phyloP scores from a whole-genome alignment of 2,329 filamentous ascomycete species.

The Scorias spongiosa region DNA sequence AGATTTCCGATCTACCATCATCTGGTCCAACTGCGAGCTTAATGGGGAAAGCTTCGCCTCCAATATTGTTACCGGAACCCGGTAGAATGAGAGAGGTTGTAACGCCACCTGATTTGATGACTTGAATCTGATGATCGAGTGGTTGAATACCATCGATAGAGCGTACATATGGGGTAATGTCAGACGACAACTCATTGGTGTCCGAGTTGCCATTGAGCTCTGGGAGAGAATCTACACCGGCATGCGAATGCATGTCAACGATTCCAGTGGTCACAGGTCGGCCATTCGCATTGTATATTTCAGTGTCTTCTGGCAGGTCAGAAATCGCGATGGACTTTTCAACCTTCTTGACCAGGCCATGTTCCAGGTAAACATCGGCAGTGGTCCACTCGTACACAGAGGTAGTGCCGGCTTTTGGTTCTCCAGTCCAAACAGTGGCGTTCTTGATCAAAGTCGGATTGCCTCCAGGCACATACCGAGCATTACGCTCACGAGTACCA shows the following conservation, averaged over 20 bases:
- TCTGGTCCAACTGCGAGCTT: slow-evolving; percentile 49
- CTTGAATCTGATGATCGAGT: slow-evolving; percentile 47
- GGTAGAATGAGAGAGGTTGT: slow-evolving; percentile 53
- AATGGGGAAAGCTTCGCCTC: slow-evolving; percentile 53
- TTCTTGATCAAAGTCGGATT: slow-evolving; percentile 50
- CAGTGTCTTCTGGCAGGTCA: slow-evolving; percentile 31
- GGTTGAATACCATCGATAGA: slow-evolving; percentile 51
- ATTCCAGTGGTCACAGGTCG: slow-evolving; percentile 50
- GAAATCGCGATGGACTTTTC: slow-evolving; percentile 27
- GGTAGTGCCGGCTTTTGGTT: slow-evolving; percentile 39
- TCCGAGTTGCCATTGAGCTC: slow-evolving; percentile 40
- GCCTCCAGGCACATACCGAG: slow-evolving; percentile 43
- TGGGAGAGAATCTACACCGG: slow-evolving; percentile 45
- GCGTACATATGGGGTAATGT: slow-evolving; percentile 53
- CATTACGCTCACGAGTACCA: slow-evolving; percentile 42
- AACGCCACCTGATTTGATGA: slow-evolving; percentile 59
- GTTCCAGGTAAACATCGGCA: slow-evolving; percentile 45
- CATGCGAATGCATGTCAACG: slow-evolving; percentile 58
- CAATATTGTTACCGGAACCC: slow-evolving; percentile 55
- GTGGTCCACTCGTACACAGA: slow-evolving; percentile 41
- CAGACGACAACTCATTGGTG: slow-evolving; percentile 46
- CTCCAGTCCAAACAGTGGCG: slow-evolving; percentile 51
- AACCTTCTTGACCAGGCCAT: slow-evolving; percentile 46
- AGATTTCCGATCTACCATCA: slow-evolving; percentile 48
- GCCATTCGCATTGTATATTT: slow-evolving; percentile 44